These are phyloP conservation scores for Fusarium sp. DNA, from an alignment of 2,329 filamentous ascomycete genomes.

Conservation along the genomic window DNA sequence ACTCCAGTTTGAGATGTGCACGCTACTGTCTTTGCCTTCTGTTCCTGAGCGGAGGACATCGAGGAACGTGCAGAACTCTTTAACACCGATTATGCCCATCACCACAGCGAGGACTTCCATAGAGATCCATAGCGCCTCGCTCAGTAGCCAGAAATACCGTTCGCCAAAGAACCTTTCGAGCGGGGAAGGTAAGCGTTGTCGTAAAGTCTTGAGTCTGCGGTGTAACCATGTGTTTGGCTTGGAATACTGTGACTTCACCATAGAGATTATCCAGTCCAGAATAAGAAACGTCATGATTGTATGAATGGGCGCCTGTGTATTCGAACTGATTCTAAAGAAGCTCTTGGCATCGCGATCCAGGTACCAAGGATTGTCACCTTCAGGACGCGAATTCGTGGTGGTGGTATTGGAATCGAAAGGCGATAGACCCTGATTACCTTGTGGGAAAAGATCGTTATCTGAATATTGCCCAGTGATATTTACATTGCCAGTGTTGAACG, in stretches of 20 bases:
- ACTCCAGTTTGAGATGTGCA: background rate
- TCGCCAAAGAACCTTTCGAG: accelerated
- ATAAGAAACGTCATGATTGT: background rate
- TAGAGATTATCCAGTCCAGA: accelerated
- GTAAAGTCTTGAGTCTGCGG: accelerated
- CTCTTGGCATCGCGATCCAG: background rate
- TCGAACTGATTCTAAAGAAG: background rate
- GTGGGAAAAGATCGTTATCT: background rate
- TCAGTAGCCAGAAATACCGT: accelerated
- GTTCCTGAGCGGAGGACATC: background rate
- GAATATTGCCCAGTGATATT: background rate
- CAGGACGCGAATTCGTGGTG: accelerated
- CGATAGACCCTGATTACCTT: background rate
- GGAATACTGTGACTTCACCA: accelerated
- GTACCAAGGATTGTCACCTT: background rate
- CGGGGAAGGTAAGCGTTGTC: accelerated
- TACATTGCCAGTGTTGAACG: background rate
- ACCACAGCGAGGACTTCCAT: background rate
- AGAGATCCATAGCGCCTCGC: background rate
- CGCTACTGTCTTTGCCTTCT: background rate
- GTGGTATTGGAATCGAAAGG: background rate
- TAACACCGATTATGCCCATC: background rate
- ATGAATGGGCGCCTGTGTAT: background rate
- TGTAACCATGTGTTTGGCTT: background rate
- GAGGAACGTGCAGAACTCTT: background rate